Base-by-base conservation (phyloP, 441 rosid species). In the Mallotus japonicus region DNA sequence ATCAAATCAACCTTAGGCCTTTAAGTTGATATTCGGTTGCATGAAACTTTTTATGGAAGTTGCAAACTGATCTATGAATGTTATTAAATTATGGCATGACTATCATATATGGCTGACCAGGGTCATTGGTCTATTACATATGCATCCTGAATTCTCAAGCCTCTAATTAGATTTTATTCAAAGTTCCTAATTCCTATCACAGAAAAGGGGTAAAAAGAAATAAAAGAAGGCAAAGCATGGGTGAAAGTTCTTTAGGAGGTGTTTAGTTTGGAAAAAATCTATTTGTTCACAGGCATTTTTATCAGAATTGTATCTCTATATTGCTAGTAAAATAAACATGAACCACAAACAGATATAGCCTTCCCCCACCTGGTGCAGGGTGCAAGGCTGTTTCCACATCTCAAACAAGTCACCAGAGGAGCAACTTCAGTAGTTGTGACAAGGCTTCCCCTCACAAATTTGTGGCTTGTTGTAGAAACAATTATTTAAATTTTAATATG, bases 1-100 rank as follows among this genome's bases (percentile, higher is more conserved):
- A 19, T 47, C 15, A 24, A 65, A 65, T 65, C n/a, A 44, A 62
- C 37, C 69, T 54, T 64, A 56, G 56, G 32, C 32, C 32, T 28
- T 28, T 28, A 28, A 28, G 32, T 28, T 28, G 32, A 28, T 28
- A 28, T 28, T 28, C 32, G 2, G 32, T 28, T 28, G 32, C 32
- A 28, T 28, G 32, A 28, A 28, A 28, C 32, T 13, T 19, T n/a
- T 42, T 6, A 62, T 20, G 16, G 32, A 54, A 19, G 11, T 53
- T 22, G 28, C 14, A 73, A 65, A 57, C 24, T 65, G 49, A 59
- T 28, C 14, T 15, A 47, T 16, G 16, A 47, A 57, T 20, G 14
- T 54, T 3, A 6, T 58, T 47, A 51, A 56, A 40, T 64, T 44
- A 44, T 28, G 19, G 62, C 57, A 56, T 44, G 47, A 61, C 11